These are phyloP conservation scores for Trametes polyzona DNA, from an alignment of 1,284 basidiomycete species.

Conservation along the genomic window DNA sequence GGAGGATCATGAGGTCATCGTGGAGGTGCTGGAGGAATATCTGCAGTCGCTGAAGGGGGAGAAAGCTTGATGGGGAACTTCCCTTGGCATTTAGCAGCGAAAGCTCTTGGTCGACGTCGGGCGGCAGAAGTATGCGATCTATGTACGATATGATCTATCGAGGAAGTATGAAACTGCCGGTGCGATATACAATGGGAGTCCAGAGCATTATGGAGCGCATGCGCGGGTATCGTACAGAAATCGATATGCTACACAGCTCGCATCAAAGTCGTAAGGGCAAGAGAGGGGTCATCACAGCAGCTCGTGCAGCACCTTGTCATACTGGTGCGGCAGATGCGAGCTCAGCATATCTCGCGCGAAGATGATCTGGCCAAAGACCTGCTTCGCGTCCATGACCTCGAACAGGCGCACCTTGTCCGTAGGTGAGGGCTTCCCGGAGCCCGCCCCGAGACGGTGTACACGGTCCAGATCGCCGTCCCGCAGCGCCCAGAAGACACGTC, in stretches of 20 bases:
- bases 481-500: conserved; percentile 79
- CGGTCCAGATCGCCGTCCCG: conserved; percentile 67
- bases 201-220: background rate
- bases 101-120: too few species aligned
- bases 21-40: conserved; percentile 38
- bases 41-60: conserved; percentile 25
- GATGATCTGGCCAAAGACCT: conserved; percentile 80
- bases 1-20: conserved; percentile 40
- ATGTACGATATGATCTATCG: conserved; percentile 6
- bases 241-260: conserved; percentile 27
- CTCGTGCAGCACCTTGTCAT: conserved; percentile 63
- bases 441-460: conserved; percentile 43
- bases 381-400: conserved; percentile 73
- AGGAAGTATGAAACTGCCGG: background rate
- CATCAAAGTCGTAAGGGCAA: background rate
- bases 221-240: conserved; percentile 18
- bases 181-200: background rate
- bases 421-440: conserved; percentile 13
- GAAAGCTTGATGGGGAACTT: too few species aligned
- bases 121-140: background rate
- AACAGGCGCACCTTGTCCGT: conserved; percentile 63
- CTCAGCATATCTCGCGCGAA: conserved; percentile 83
- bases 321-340: conserved; percentile 49
- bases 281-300: conserved; percentile 34
- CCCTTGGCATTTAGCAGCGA: too few species aligned